Conservation (phyloP, 2,329 filamentous ascomycete genomes). For the Lecanosticta acicola region DNA sequence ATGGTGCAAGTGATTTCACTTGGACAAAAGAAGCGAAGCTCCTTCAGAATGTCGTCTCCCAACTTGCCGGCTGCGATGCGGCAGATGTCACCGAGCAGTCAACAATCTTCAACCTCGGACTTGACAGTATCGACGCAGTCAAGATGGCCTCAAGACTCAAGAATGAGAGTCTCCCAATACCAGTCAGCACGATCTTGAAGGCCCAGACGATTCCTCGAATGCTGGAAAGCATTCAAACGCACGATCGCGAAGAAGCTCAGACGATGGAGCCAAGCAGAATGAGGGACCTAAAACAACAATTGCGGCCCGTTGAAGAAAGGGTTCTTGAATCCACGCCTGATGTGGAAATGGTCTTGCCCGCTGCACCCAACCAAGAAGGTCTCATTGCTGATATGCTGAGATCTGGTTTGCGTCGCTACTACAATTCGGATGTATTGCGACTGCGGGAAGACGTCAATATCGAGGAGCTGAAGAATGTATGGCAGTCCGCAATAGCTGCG, state of each 20-base stretch:
- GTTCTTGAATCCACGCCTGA: conserved; percentile 8
- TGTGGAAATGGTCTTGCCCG: conserved; percentile 60
- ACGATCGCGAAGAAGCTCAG: conserved; percentile 10
- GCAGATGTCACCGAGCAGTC: conserved; percentile 52
- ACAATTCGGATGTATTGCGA: conserved; percentile 74
- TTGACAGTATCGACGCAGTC: conserved; percentile 90
- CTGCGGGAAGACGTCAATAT: conserved; percentile 53
- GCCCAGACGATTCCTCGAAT: conserved; percentile 63
- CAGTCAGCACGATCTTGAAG: conserved; percentile 73
- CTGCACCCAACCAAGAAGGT: conserved; percentile 78
- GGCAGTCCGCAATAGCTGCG: conserved; percentile 52
- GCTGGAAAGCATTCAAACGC: conserved; percentile 24
- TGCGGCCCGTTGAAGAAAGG: conserved; percentile 7
- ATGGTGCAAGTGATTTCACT: conserved; percentile 40
- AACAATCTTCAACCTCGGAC: conserved; percentile 72
- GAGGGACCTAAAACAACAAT: conserved; percentile 9
- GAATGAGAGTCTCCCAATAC: conserved; percentile 53
- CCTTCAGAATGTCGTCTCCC: conserved; percentile 59
- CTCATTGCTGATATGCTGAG: conserved; percentile 78
- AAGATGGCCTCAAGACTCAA: conserved; percentile 71
- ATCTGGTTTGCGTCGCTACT: conserved; percentile 70
- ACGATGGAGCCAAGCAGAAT: conserved; percentile 7
- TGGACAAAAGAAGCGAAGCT: conserved; percentile 53
- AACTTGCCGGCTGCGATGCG: conserved; percentile 51
- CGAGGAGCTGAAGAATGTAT: conserved; percentile 54